Evolutionary conservation across 176 grass and related monocot species (phyloP), one percentile per base, ranked within the genome.

Genomic region (Leersia perrieri): DNA sequence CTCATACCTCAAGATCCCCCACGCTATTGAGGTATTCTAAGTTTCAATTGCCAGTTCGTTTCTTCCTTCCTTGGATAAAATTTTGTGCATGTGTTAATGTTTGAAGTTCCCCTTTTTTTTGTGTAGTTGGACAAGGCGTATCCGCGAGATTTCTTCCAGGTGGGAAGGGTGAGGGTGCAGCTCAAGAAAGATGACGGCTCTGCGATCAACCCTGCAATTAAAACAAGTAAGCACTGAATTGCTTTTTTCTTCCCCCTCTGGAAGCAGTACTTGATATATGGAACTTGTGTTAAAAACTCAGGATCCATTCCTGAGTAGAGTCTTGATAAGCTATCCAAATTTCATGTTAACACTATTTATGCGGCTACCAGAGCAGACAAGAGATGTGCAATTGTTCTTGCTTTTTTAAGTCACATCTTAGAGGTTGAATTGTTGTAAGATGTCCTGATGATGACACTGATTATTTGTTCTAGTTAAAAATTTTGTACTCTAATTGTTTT

Each of bases 101-200:
- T 32, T 66, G 33, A n/a, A n/a, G n/a, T n/a, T n/a, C 1, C 18
- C 4, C 7, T 83, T 16, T n/a, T n/a, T 20, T 73, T 23, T 68
- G n/a, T n/a, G 60, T 80, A 99, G 96, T 15, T 93, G 87, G 96
- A 95, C 47, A 95, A 99, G 86, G 90, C 88, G 44, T 99, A 99
- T 27, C 90, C 92, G 20, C 78, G 96, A 67, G 96, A 99, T 68
- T 99, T 99, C 89, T 93, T 93, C 88, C 92, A 91, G 89, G 83
- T 88, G 5, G 96, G 96, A 74, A 95, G 96, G 75, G 92, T 98
- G 22, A 95, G 96, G 79, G 86, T 91, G 82, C 90, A 93, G 72
- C 88, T 99, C 72, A 99, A 86, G 63, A 92, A 78, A 60, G 88
- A 92, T 42, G 96, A 99, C 35, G 92, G 92, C 26, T 86, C 96